These are phyloP conservation scores for Botryotinia narcissicola DNA, from an alignment of 2,329 filamentous ascomycete genomes.

Conservation along the genomic window DNA sequence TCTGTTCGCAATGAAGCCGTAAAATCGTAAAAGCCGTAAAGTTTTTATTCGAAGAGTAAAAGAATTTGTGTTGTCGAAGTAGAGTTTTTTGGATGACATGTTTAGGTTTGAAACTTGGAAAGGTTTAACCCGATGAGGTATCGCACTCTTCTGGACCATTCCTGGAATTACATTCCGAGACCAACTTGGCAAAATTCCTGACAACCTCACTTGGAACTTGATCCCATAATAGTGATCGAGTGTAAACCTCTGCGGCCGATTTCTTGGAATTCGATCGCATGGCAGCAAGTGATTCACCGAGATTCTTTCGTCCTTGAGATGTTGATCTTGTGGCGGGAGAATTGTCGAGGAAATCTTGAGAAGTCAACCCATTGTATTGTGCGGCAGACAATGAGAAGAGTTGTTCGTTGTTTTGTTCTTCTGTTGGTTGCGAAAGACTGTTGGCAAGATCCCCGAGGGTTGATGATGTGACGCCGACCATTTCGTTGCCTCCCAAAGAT, in stretches of 20 bases:
- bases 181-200: slow-evolving; percentile 86
- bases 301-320: slow-evolving; percentile 67
- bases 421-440: slow-evolving; percentile 69
- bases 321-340: slow-evolving; percentile 47
- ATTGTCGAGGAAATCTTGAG: slow-evolving; percentile 67
- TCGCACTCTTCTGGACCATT: slow-evolving; percentile 37
- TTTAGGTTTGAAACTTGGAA: background rate
- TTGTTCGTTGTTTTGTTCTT: slow-evolving; percentile 84
- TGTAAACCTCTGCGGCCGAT: slow-evolving; percentile 83
- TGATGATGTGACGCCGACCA: slow-evolving; percentile 54
- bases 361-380: slow-evolving; percentile 84
- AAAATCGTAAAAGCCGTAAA: slow-evolving; percentile 29
- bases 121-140: slow-evolving; percentile 21
- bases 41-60: slow-evolving; percentile 15
- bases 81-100: slow-evolving; percentile 17
- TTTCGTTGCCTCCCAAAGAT: slow-evolving; percentile 44
- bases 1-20: slow-evolving; percentile 38
- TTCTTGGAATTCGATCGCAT: slow-evolving; percentile 73
- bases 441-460: slow-evolving; percentile 66
- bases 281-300: slow-evolving; percentile 75
- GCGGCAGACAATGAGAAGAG: slow-evolving; percentile 81
- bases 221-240: slow-evolving; percentile 88
- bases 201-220: slow-evolving; percentile 91
- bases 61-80: slow-evolving; percentile 19
- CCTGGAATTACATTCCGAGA: slow-evolving; percentile 64